These are phyloP conservation scores for Dysphania ambrosioides DNA, from an alignment of 148 eudicot species.

Conservation along the genomic window DNA sequence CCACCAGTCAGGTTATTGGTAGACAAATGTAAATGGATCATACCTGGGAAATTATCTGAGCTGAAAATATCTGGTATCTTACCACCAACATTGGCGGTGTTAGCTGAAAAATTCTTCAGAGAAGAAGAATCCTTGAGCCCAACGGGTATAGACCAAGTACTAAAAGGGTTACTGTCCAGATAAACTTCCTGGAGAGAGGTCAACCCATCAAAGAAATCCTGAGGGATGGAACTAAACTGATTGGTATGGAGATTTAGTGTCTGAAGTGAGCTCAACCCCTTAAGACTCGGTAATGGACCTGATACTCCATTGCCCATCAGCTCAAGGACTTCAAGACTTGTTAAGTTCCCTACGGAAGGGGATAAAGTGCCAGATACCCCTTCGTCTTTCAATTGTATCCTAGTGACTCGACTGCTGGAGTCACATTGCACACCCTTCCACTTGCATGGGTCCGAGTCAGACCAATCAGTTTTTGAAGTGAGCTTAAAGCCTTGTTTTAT, in stretches of 20 bases:
- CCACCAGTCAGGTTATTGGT: slow-evolving; percentile 52
- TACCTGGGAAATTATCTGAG: slow-evolving; percentile 35
- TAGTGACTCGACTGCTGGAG: slow-evolving; percentile 36
- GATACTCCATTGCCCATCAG: slow-evolving; percentile 39
- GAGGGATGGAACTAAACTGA: slow-evolving; percentile 45
- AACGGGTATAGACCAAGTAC: slow-evolving; percentile 54
- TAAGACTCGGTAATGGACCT: slow-evolving; percentile 62
- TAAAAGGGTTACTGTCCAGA: slow-evolving; percentile 55
- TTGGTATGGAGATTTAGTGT: slow-evolving; percentile 41
- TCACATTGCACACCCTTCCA: slow-evolving; percentile 52
- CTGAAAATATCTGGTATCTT: slow-evolving; percentile 51
- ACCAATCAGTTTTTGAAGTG: slow-evolving; percentile 50
- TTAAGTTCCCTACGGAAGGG: slow-evolving; percentile 36
- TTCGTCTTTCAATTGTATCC: slow-evolving; percentile 53
- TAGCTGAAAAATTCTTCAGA: slow-evolving; percentile 57
- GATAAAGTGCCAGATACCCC: slow-evolving; percentile 50
- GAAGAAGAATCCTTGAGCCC: slow-evolving; percentile 35
- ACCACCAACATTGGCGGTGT: slow-evolving; percentile 47
- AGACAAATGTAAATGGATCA: slow-evolving; percentile 48
- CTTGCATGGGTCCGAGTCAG: slow-evolving; percentile 48
- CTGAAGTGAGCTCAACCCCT: slow-evolving; percentile 51
- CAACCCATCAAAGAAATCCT: slow-evolving; percentile 58
- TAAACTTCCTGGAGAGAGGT: slow-evolving; percentile 40
- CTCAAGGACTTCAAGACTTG: slow-evolving; percentile 52
- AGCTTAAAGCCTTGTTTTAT: slow-evolving; percentile 42